phyloP scores from a whole-genome alignment of 768 basidiomycete genomes.

The Boletus barrowsii region DNA sequence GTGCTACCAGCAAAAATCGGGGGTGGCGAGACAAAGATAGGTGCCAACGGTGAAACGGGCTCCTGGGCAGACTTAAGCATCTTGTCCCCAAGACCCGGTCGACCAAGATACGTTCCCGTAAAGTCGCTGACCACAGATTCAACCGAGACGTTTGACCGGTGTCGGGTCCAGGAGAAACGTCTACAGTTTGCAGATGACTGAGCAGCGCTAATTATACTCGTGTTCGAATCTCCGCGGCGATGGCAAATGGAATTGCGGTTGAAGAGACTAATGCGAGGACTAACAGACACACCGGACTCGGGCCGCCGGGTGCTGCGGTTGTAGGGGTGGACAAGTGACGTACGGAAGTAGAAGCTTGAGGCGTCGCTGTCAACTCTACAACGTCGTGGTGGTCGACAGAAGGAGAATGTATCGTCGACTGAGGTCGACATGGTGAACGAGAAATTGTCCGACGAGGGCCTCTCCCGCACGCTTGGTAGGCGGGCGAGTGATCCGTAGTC shows the following conservation, averaged over 20 bases:
- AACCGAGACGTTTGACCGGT: conserved; percentile 52
- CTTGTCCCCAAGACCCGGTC: conserved; percentile 82
- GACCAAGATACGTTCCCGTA: conserved; percentile 52
- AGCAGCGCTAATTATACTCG: conserved; percentile 57
- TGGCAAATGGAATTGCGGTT: conserved; percentile 59
- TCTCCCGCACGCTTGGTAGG: conserved; percentile 47
- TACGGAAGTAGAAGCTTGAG: conserved; percentile 70
- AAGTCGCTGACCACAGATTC: conserved; percentile 69
- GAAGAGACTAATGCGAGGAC: conserved; percentile 69
- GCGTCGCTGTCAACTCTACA: conserved; percentile 70
- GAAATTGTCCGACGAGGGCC: conserved; percentile 59
- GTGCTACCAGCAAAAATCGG: conserved; percentile 35
- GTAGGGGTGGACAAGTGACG: conserved; percentile 31
- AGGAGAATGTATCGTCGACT: conserved; percentile 75
- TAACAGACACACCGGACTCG: conserved; percentile 60
- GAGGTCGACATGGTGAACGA: conserved; percentile 50
- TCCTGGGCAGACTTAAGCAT: conserved; percentile 70
- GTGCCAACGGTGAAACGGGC: conserved; percentile 50
- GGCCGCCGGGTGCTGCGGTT: conserved; percentile 54
- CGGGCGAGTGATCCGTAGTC: conserved; percentile 47
- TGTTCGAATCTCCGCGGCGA: conserved; percentile 55
- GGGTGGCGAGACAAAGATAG: conserved; percentile 66
- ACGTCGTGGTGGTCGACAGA: conserved; percentile 39
- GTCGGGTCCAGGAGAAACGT: conserved; percentile 58
- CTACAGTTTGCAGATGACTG: conserved; percentile 55